Base-by-base conservation (phyloP, 768 basidiomycete genomes). In the Serendipita indica region DNA sequence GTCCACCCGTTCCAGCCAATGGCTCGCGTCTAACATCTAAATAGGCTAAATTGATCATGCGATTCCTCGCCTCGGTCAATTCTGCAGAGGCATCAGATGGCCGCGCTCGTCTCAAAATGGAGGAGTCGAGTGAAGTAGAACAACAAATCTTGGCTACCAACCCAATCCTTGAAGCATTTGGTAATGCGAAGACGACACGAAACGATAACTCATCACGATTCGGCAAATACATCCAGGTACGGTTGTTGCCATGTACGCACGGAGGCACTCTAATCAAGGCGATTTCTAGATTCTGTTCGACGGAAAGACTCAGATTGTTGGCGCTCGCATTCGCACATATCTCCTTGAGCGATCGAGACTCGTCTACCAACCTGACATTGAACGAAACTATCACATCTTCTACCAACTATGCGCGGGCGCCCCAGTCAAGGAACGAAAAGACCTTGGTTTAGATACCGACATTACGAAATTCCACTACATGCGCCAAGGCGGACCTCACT, bases 131-230 rank as follows among this genome's bases (percentile, higher is more conserved):
- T 68, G 96, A 97, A 71, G 91, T 93, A 63, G 96, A 99, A 69
- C 82, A 84, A 52, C 96, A 98, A 71, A 99, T 99, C 61, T 75
- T 99, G 58, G 96, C 96, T 28, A 97, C 94, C n/a, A 99, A 99
- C 70, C 96, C 96, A 22, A 98, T 96, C 66, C 83, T 99, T 62
- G 96, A 99, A 72, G 89, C 96, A 0, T 98, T 99, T 65, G 96
- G 96, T 64, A 99, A 99, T 71, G 96, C 96, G 22, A 99, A 99
- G 73, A 99, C 96, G 32, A 97, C 96, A 14, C 80, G 96, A 60
- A 99, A 99, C 68, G 96, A 99, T 72, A 99, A 99, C 70, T 96
- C 91, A 5, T 99, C 96, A 20, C 83, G 96, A 60, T 99, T 99
- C 70, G 96, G 96, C 62, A 99, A 99, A 73, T 99, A 99, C 72